Percentiles rank a stretch among this genome's conserved stretches.
phyloP scores from a whole-genome alignment of 495 filamentous ascomycete genomes.

The Bryoglossum gracile region DNA sequence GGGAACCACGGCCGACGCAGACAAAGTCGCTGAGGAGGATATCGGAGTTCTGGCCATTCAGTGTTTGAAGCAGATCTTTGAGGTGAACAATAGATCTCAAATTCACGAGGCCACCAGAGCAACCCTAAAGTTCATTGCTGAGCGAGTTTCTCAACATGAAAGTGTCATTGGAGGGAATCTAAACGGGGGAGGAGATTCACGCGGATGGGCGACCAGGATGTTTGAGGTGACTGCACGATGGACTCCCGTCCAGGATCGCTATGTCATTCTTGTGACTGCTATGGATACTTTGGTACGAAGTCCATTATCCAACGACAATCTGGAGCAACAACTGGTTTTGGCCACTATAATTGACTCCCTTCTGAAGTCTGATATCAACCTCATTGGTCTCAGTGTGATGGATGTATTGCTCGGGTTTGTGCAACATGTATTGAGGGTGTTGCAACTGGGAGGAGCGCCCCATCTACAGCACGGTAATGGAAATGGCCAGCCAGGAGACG shows the following conservation, averaged over 20 bases:
- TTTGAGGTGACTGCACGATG: slow-evolving; percentile 70
- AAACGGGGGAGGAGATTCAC: slow-evolving; percentile 30
- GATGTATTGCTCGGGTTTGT: slow-evolving; percentile 78
- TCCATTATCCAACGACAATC: slow-evolving; percentile 54
- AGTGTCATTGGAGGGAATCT: slow-evolving; percentile 28
- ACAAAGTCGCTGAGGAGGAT: slow-evolving; percentile 78
- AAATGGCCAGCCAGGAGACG: background rate
- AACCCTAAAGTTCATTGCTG: slow-evolving; percentile 63
- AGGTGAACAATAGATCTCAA: slow-evolving; percentile 66
- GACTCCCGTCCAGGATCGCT: slow-evolving; percentile 88
- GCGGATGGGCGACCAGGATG: slow-evolving; percentile 71
- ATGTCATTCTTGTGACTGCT: slow-evolving; percentile 71
- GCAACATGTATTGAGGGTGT: slow-evolving; percentile 64
- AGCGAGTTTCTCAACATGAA: slow-evolving; percentile 45
- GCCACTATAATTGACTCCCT: slow-evolving; percentile 69
- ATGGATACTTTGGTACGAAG: slow-evolving; percentile 65
- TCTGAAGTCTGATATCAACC: slow-evolving; percentile 79
- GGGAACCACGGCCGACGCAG: slow-evolving; percentile 71
- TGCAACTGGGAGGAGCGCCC: slow-evolving; percentile 51
- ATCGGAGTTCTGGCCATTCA: slow-evolving; percentile 77
- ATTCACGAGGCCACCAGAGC: slow-evolving; percentile 64
- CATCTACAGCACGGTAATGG: slow-evolving; percentile 6
- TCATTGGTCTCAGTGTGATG: slow-evolving; percentile 91
- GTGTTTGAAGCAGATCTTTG: slow-evolving; percentile 72
- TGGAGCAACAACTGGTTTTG: slow-evolving; percentile 64